A percentile compares a stretch with the other conserved stretches of the same genome.
Conservation (phyloP, 1,139 yeast species). For the Kluyveromyces sp. region DNA sequence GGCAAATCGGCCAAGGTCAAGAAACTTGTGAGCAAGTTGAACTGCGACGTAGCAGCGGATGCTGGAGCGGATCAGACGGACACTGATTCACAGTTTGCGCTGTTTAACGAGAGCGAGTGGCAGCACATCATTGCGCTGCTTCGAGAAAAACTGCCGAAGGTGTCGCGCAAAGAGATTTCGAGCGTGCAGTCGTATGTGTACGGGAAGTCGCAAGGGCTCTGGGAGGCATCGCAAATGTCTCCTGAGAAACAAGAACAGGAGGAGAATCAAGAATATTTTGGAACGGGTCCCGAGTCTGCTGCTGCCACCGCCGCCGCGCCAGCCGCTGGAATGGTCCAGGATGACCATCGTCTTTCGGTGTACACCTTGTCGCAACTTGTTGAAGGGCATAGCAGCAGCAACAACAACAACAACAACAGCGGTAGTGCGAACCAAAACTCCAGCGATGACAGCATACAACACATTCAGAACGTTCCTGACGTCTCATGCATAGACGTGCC, state of each 20-base stretch:
- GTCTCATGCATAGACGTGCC: constrained; percentile 2
- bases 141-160: constrained; percentile 17
- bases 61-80: background rate
- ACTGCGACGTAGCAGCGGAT: constrained; percentile 2
- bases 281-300: too few relatives aligned
- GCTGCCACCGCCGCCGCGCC: too few relatives aligned
- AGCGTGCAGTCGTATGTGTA: constrained; percentile 20
- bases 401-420: background rate
- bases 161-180: constrained; percentile 15
- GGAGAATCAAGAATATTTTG: background rate
- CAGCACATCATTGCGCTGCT: constrained; percentile 13
- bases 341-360: background rate
- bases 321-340: too few relatives aligned
- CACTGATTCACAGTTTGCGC: constrained; percentile 12
- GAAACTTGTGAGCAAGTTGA: constrained; percentile 14
- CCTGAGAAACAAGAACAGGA: constrained; percentile 7
- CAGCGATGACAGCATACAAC: background rate
- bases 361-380: constrained; percentile 1
- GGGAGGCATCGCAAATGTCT: constrained; percentile 25
- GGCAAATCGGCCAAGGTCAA: constrained; percentile 25
- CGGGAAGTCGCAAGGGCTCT: constrained; percentile 17
- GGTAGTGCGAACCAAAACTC: background rate
- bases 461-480: too few relatives aligned
- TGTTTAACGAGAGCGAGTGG: constrained; percentile 27
- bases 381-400: background rate